Conservation (phyloP, 2,329 filamentous ascomycete species). For the Leptosphaerulina australis region DNA sequence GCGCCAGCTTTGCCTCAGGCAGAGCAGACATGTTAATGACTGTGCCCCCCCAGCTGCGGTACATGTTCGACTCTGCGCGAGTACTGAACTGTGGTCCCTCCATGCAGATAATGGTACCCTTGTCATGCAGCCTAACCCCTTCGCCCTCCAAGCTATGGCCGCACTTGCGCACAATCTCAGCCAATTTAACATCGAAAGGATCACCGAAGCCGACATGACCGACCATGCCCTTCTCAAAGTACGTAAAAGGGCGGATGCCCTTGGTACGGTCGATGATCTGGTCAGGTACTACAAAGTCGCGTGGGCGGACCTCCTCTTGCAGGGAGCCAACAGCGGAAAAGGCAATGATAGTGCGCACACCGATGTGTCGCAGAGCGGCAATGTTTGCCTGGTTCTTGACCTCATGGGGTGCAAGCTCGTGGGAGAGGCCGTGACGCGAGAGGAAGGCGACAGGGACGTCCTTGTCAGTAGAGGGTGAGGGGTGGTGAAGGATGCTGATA, state of each 20-base stretch:
- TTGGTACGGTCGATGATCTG: conserved; percentile 98
- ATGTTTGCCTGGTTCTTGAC: conserved; percentile 96
- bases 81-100: conserved; percentile 99
- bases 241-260: conserved; percentile 91
- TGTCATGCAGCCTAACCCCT: conserved; percentile 81
- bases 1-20: conserved; percentile 93
- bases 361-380: conserved; percentile 89
- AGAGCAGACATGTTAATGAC: conserved; percentile 99
- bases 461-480: conserved; percentile 68
- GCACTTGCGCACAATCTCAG: conserved; percentile 76
- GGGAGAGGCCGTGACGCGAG: conserved; percentile 86
- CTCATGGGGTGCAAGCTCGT: conserved; percentile 91
- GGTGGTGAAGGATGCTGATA: conserved; percentile 88
- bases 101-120: conserved; percentile 90
- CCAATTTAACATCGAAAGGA: conserved; percentile 83
- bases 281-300: conserved; percentile 95
- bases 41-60: conserved; percentile 89
- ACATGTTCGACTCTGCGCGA: conserved; percentile 92
- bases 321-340: conserved; percentile 95
- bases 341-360: conserved; percentile 88
- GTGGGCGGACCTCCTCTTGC: conserved; percentile 89
- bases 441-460: conserved; percentile 81
- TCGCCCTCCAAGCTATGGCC: conserved; percentile 80
- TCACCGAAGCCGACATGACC: conserved; percentile 95
- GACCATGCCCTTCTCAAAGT: conserved; percentile 91